Percentiles rank a stretch among this genome's conserved stretches.
Evolutionary conservation across 2,329 filamentous ascomycete genomes (phyloP).

Genomic region (Hypoxylon sp.): DNA sequence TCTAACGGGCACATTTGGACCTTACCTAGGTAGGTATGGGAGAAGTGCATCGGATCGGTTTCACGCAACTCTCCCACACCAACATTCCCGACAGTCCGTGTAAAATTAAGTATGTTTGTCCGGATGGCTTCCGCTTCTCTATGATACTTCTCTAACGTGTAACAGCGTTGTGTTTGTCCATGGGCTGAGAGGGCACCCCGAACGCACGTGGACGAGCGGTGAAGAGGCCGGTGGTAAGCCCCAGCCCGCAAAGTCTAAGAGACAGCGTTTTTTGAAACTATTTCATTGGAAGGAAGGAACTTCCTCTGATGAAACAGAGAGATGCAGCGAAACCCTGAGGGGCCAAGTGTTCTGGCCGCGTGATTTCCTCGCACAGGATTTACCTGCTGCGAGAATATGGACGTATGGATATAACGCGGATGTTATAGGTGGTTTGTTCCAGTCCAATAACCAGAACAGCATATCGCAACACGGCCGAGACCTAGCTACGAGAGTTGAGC

Average conservation of each 20-base stretch:
- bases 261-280: background rate
- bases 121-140: background rate
- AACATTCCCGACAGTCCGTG: background rate
- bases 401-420: conserved; percentile 61
- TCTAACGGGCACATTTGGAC: background rate
- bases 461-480: conserved; percentile 57
- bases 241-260: background rate
- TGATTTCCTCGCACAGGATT: conserved; percentile 56
- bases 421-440: conserved; percentile 55
- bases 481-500: conserved; percentile 51
- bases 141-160: background rate
- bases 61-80: background rate
- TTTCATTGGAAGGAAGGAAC: background rate
- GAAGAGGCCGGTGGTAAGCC: conserved; percentile 16
- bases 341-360: conserved; percentile 55
- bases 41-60: background rate
- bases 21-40: too few relatives aligned
- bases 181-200: conserved; percentile 55
- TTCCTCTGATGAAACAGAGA: background rate
- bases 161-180: conserved; percentile 56
- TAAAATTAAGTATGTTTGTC: background rate
- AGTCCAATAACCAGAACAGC: conserved; percentile 57
- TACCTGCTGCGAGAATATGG: conserved; percentile 56
- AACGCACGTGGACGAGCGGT: conserved; percentile 50
- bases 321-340: background rate